Conservation (phyloP, 768 basidiomycete species). For the Mycena galopus region DNA sequence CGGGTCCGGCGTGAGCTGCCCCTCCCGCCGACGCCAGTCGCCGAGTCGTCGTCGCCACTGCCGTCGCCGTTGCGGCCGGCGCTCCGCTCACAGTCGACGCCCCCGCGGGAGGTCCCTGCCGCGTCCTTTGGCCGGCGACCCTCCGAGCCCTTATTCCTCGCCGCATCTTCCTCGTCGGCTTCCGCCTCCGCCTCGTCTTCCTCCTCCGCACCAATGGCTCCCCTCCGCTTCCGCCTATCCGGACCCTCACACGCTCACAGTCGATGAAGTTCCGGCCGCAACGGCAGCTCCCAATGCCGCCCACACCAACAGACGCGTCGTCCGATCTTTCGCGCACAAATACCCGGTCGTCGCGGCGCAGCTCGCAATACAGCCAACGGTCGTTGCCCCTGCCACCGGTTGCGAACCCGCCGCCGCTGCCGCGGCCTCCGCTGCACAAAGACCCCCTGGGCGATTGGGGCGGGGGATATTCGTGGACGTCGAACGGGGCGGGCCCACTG, state of each 20-base stretch:
- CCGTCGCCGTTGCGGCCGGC: conserved; percentile 43
- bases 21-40: conserved; percentile 29
- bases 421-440: conserved; percentile 25
- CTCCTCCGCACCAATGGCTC: background rate
- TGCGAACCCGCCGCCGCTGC: conserved; percentile 17
- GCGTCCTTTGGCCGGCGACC: conserved; percentile 30
- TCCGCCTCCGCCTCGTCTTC: background rate
- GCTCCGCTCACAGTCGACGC: conserved; percentile 53
- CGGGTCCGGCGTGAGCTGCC: conserved; percentile 35
- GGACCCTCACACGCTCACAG: conserved; percentile 49
- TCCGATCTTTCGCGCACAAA: background rate
- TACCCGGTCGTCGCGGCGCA: conserved; percentile 15
- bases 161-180: background rate
- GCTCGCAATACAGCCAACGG: conserved; percentile 32
- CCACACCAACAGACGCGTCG: conserved; percentile 23
- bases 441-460: conserved; percentile 23
- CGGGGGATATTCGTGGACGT: conserved; percentile 21
- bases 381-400: conserved; percentile 32
- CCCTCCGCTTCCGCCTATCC: conserved; percentile 29
- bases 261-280: conserved; percentile 42
- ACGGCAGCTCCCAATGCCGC: conserved; percentile 38
- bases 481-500: background rate
- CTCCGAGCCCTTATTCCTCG: conserved; percentile 30
- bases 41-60: conserved; percentile 35
- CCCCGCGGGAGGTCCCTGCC: conserved; percentile 44